Evolutionary conservation across 805 yeast species (phyloP), one percentile per base, ranked within the genome.

Genomic region (Zygotorulaspora florentina): DNA sequence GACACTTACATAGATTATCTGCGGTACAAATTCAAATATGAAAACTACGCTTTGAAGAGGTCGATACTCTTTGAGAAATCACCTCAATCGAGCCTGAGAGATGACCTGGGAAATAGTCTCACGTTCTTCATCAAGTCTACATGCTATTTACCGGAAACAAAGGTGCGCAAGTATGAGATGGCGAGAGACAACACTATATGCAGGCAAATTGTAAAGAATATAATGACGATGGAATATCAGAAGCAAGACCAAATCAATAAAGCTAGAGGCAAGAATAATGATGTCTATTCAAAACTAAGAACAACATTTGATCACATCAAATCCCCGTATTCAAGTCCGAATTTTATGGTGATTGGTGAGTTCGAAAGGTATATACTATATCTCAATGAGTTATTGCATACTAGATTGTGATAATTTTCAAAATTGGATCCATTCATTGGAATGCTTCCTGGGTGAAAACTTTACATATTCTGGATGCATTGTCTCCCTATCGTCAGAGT

Each of bases 181-280:
- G 46, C 47, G 15, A 42, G 43, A 25, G 65, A 61, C 30, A 55
- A 55, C 29, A 42, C 49, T 12, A 35, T 40, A 8, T 59, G 63
- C 17, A 52, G 53, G 16, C 56, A 54, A 23, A 54, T 65, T 8
- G 23, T 63, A 23, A 61, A 61, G 37, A 65, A 63, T 43, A 18
- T 65, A 9, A 40, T 64, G 16, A 55, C 62, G 3, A 43, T 59
- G 38, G 65, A 62, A 38, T 61, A 47, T 43, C 57, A 61, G 18
- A 62, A 57, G 29, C 37, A 49, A 12, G 45, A 42, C 7, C 36
- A 50, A 31, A 44, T 54, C 2, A 37, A 47, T 5, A 42, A 31
- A 15, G 45, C 46, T 27, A 38, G 18, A 17, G 31, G 16, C n/a
- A 28, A 35, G 17, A 38, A 25, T 18, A 30, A 28, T 8, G 16